Base-by-base conservation (phyloP, 164 flowering plant genomes). In the Litsea cubeba region DNA sequence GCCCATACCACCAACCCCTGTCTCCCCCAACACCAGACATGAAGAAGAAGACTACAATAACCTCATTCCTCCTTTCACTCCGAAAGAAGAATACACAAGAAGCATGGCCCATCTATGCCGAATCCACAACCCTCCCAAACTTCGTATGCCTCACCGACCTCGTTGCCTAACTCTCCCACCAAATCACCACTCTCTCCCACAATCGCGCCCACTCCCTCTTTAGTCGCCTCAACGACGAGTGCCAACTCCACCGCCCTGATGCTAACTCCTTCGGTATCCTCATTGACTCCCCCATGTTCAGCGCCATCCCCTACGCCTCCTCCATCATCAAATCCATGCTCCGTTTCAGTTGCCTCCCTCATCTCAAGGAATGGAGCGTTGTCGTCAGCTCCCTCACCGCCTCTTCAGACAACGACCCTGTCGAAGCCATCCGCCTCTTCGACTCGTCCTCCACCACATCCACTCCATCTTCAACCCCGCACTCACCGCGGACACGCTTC, bases 331-430 rank as follows among this genome's bases (percentile, higher is more conserved):
- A 87, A 77, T 93, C 97, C 81, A 95, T 95, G 99, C 93, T 95
- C 24, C 83, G 86, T 10, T 88, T 97, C 20, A 86, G 89, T 12
- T 91, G 91, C 75, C 87, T 95, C 1, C 99, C 98, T 30, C 96
- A 95, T 76, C 94, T 93, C 74, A 95, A 93, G 79, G 97, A 98
- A 0, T 95, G 99, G 99, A 91, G 97, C 64, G 91, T 97, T 22
- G 97, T 91, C 23, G 88, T 91, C 8, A 87, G 90, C 78, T 86
- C 92, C 24, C 94, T 95, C n/a, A 83, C 95, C 26, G 77, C 83
- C 17, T 86, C 94, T 0, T 81, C 83, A 0, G 97, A 91, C 46
- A 94, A 90, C 57, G 93, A 93, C 11, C 94, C 97, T 10, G 12
- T 65, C 0, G 89, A 87, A 51, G 91, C 98, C 12, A 50, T 93